Percentiles rank a stretch among this genome's conserved stretches.
phyloP scores from a whole-genome alignment of 441 rosid species.

The Sinapis alba region DNA sequence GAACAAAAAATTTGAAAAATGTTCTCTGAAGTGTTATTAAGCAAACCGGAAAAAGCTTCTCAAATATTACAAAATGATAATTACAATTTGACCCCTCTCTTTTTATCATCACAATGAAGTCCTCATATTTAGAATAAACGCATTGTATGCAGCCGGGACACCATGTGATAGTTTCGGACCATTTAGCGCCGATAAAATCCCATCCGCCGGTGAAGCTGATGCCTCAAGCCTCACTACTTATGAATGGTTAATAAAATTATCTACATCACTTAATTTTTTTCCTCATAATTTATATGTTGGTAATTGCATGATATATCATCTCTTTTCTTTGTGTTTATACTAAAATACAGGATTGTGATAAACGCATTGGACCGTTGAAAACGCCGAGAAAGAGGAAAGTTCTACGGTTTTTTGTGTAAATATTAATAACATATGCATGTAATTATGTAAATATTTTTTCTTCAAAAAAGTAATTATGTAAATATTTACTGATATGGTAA shows the following conservation, averaged over 20 bases:
- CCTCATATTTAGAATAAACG: background rate
- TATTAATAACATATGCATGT: slow-evolving; percentile 24
- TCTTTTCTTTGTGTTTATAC: background rate
- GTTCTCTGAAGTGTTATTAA: too few species aligned
- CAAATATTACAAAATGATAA: background rate
- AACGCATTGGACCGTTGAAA: slow-evolving; percentile 81
- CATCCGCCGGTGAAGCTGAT: slow-evolving; percentile 45
- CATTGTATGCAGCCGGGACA: slow-evolving; percentile 61
- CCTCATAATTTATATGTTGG: background rate
- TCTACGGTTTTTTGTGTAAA: slow-evolving; percentile 23
- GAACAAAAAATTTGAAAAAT: too few species aligned
- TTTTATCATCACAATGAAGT: background rate
- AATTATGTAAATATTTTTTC: slow-evolving; percentile 34
- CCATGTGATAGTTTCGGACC: slow-evolving; percentile 60
- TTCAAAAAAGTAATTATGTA: slow-evolving; percentile 39
- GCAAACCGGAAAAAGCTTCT: background rate
- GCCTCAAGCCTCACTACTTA: slow-evolving; percentile 57
- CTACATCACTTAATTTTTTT: background rate
- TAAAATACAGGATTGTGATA: slow-evolving; percentile 33
- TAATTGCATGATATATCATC: background rate
- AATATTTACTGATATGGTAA: slow-evolving; percentile 30
- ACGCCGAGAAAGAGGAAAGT: background rate
- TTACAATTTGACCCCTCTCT: background rate
- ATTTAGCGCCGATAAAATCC: slow-evolving; percentile 49
- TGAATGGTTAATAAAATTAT: slow-evolving; percentile 49